These are phyloP conservation scores for Datisca glomerata DNA, from an alignment of 306 rosid species.

Conservation along the genomic window DNA sequence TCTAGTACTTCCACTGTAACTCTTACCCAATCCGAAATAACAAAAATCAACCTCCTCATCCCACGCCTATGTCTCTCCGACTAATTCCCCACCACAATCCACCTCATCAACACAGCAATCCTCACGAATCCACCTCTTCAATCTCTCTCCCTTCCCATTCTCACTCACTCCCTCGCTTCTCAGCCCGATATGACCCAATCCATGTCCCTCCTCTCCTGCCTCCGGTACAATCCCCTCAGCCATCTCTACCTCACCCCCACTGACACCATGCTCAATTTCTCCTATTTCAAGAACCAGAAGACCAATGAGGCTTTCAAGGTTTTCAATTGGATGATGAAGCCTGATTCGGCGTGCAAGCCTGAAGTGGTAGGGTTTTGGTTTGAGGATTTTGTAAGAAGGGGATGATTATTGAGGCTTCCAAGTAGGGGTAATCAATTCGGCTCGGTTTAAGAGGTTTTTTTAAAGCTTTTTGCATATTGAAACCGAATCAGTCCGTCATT, in stretches of 20 bases:
- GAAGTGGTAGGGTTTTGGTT: constrained; percentile 26
- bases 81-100: constrained; percentile 37
- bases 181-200: constrained; percentile 33
- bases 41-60: constrained; percentile 34
- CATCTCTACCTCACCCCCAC: constrained; percentile 24
- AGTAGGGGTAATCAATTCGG: too few species aligned
- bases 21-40: constrained; percentile 27
- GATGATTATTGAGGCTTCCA: constrained; percentile 36
- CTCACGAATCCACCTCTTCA: constrained; percentile 35
- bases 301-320: constrained; percentile 39
- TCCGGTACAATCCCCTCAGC: constrained; percentile 27
- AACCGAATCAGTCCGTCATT: too few species aligned
- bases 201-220: constrained; percentile 53
- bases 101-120: constrained; percentile 34
- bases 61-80: constrained; percentile 49
- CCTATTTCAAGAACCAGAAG: constrained; percentile 18
- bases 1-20: background rate
- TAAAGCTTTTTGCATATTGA: too few species aligned
- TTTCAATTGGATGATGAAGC: constrained; percentile 41
- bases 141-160: constrained; percentile 30
- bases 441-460: too few species aligned
- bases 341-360: constrained; percentile 32
- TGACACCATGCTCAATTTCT: constrained; percentile 24
- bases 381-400: constrained; percentile 30
- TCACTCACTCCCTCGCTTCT: constrained; percentile 36